phyloP scores from a whole-genome alignment of 805 yeast genomes.

The Isabelozyma gotoi region DNA sequence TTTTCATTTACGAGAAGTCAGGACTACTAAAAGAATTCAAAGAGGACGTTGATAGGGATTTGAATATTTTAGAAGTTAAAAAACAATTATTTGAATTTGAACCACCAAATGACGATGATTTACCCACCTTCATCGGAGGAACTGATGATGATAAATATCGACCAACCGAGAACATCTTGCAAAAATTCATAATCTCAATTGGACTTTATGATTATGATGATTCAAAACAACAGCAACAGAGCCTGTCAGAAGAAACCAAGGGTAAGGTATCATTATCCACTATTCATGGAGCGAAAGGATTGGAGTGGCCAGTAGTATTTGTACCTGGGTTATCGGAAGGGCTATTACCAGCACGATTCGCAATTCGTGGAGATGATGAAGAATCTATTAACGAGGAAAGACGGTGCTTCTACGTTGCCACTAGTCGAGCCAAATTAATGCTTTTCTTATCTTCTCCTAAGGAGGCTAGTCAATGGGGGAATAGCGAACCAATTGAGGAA shows the following conservation, averaged over 20 bases:
- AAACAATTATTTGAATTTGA: constrained; percentile 33
- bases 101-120: constrained; percentile 23
- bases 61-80: constrained; percentile 42
- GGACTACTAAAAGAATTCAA: constrained; percentile 27
- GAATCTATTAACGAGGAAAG: constrained; percentile 68
- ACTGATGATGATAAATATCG: constrained; percentile 8
- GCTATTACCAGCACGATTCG: constrained; percentile 58
- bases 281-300: constrained; percentile 89
- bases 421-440: constrained; percentile 73
- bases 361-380: constrained; percentile 28
- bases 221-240: constrained; percentile 12
- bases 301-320: constrained; percentile 94
- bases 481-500: constrained; percentile 14
- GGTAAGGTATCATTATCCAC: constrained; percentile 60
- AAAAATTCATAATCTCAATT: constrained; percentile 29
- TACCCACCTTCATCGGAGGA: constrained; percentile 13
- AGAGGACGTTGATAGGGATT: constrained; percentile 25
- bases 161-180: constrained; percentile 12
- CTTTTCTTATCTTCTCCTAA: constrained; percentile 44
- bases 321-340: constrained; percentile 72
- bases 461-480: constrained; percentile 19
- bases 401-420: constrained; percentile 82
- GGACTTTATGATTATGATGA: constrained; percentile 31
- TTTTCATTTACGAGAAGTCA: constrained; percentile 21
- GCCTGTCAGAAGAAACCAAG: constrained; percentile 10